Percentiles rank a stretch among this genome's conserved stretches.
These are phyloP conservation scores for rapeseed (Brassica napus) DNA, from an alignment of 345 rosid genomes.

Conservation along the genomic window Da-Ae NC_063450.1:27275501-27276000, in stretches of 20 bases:
- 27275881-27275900: conserved; percentile 52
- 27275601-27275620: too few species aligned
- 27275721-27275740: conserved; percentile 61
- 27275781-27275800: neutral
- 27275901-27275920: conserved; percentile 48
- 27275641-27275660: too few species aligned
- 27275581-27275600: too few species aligned
- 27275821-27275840: conserved; percentile 82
- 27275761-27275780: conserved; percentile 57
- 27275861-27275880: conserved; percentile 64
- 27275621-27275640: too few species aligned
- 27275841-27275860: conserved; percentile 47
- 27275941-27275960: conserved; percentile 29
- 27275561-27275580: too few species aligned
- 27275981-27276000: conserved; percentile 49
- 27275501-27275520: too few species aligned
- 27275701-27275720: conserved; percentile 20
- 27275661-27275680: conserved; percentile 45
- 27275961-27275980: conserved; percentile 68
- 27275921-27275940: conserved; percentile 62
- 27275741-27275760: conserved; percentile 71
- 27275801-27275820: conserved; percentile 51
- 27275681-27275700: conserved; percentile 15
- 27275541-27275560: too few species aligned
- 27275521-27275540: too few species aligned